Percentiles rank a stretch among this genome's conserved stretches.
Evolutionary conservation across 495 filamentous ascomycete species (phyloP).

Genomic region (Tuber indicum): DNA sequence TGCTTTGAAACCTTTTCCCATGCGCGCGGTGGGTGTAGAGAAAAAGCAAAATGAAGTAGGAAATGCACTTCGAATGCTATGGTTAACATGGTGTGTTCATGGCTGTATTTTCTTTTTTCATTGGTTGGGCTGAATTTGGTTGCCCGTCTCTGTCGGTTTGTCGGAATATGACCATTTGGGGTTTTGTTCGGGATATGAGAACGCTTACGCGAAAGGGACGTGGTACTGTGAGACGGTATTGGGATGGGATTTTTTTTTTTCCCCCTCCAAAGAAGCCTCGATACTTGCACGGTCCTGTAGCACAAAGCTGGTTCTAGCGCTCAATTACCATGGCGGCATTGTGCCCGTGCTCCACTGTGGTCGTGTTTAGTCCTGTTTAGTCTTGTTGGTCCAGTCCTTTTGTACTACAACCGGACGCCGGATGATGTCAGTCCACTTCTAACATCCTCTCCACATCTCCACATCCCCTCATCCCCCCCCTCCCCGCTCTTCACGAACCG

Average conservation of each 20-base stretch:
- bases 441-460: background rate
- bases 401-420: background rate
- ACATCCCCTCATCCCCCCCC: background rate
- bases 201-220: background rate
- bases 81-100: too few species aligned
- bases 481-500: background rate
- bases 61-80: too few species aligned
- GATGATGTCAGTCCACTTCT: background rate
- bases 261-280: background rate
- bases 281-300: background rate
- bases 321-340: background rate
- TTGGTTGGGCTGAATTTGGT: background rate
- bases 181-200: background rate
- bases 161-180: background rate
- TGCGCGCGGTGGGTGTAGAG: background rate
- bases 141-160: background rate
- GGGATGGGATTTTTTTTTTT: background rate
- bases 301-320: background rate
- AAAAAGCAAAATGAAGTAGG: too few species aligned
- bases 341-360: background rate
- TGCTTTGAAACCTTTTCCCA: background rate
- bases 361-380: background rate
- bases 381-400: background rate
- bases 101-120: background rate
- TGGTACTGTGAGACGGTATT: background rate